Conservation (phyloP, 2,329 filamentous ascomycete genomes). For the Rutstroemia sydowiana region DNA sequence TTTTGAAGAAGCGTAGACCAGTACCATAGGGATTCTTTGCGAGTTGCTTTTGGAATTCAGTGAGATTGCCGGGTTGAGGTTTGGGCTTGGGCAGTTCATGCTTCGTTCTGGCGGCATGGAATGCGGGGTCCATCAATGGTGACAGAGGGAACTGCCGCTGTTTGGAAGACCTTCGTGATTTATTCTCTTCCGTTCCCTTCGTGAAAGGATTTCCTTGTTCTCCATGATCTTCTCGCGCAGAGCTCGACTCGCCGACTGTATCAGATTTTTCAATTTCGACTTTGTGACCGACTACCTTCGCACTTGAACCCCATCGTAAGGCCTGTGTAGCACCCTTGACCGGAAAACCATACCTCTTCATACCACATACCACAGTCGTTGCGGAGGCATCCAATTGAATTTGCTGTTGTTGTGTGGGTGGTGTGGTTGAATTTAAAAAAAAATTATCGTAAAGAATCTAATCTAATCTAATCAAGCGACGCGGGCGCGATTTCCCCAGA, state of each 20-base stretch:
- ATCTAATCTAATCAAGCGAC: neutral
- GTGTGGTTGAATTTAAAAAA: neutral
- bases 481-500: too few relatives aligned
- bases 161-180: neutral
- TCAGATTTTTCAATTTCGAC: neutral
- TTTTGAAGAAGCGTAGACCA: neutral
- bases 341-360: constrained; percentile 21
- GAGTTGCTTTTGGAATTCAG: constrained; percentile 48
- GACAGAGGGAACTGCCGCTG: constrained; percentile 36
- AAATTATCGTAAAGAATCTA: neutral
- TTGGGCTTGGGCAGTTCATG: constrained; percentile 20
- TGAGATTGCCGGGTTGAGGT: constrained; percentile 33
- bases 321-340: constrained; percentile 16
- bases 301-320: neutral
- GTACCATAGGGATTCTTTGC: constrained; percentile 52
- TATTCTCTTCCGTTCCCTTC: too few relatives aligned
- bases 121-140: constrained; percentile 39
- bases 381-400: neutral
- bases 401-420: neutral
- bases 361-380: constrained; percentile 18
- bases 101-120: constrained; percentile 31
- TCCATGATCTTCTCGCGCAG: neutral
- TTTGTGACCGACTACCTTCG: neutral
- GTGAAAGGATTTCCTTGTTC: neutral
- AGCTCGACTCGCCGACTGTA: neutral